These are phyloP conservation scores for Leccinum disarticulatum DNA, from an alignment of 768 basidiomycete genomes.

Conservation along the genomic window DNA sequence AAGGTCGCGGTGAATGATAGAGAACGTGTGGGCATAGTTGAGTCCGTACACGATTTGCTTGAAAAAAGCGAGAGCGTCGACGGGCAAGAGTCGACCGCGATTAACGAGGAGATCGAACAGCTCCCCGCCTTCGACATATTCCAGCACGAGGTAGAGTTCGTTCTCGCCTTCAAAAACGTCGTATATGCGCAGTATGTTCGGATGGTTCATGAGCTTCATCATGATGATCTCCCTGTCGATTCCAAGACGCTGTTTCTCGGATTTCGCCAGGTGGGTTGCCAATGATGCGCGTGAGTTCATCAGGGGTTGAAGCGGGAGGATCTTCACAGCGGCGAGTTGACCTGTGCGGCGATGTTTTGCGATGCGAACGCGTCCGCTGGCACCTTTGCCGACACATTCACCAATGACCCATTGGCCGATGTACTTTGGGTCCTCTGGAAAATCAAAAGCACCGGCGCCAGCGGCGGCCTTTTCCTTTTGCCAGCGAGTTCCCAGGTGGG, in stretches of 20 bases:
- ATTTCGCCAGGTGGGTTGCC: constrained; percentile 64
- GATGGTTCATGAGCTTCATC: constrained; percentile 99
- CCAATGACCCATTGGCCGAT: constrained; percentile 94
- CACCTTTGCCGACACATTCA: constrained; percentile 92
- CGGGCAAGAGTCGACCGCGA: constrained; percentile 72
- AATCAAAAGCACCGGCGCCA: constrained; percentile 70
- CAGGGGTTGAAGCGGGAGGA: constrained; percentile 81
- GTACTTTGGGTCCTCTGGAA: constrained; percentile 78
- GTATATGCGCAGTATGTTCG: constrained; percentile 92
- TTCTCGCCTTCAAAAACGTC: constrained; percentile 93
- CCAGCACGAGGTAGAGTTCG: constrained; percentile 89
- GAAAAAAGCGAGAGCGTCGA: constrained; percentile 89
- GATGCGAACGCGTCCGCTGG: constrained; percentile 92
- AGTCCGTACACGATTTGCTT: constrained; percentile 94
- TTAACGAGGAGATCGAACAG: constrained; percentile 96
- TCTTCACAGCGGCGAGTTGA: constrained; percentile 94
- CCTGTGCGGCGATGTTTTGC: constrained; percentile 84
- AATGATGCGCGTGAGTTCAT: constrained; percentile 70
- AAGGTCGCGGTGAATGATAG: constrained; percentile 96
- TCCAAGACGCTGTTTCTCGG: constrained; percentile 79
- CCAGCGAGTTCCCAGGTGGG: constrained; percentile 80
- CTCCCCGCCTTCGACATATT: constrained; percentile 95
- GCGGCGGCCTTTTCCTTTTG: constrained; percentile 85
- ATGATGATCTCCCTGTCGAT: constrained; percentile 95
- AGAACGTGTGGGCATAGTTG: constrained; percentile 96